Conservation (phyloP, 2,329 filamentous ascomycete species). For the Thelonectria rubi region DNA sequence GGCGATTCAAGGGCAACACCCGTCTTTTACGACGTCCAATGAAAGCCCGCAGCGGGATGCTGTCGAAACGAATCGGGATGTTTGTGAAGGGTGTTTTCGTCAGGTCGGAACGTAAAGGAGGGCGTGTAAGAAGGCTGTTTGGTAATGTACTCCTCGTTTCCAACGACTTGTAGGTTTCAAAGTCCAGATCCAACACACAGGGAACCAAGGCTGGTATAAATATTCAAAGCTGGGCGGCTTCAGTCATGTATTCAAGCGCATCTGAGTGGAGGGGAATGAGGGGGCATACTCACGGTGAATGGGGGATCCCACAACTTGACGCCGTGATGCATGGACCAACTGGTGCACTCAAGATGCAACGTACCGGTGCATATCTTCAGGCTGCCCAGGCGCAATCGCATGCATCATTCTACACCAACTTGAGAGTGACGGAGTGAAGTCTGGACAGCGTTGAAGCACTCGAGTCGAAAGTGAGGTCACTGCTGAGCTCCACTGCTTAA, state of each 20-base stretch:
- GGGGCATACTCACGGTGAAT: conserved; percentile 10
- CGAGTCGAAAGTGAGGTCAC: background rate
- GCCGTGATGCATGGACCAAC: conserved; percentile 9
- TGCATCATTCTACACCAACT: background rate
- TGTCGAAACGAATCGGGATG: background rate
- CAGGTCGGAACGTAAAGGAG: background rate
- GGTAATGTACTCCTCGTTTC: background rate
- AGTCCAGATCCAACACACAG: background rate
- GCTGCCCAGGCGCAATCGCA: background rate
- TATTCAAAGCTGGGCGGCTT: conserved; percentile 11
- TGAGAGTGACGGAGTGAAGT: background rate
- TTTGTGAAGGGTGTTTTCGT: background rate
- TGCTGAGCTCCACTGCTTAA: background rate
- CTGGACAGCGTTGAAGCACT: background rate
- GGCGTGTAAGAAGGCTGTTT: background rate
- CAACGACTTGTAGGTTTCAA: background rate
- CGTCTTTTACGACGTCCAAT: background rate
- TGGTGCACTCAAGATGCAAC: conserved; percentile 13
- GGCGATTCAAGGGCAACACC: conserved; percentile 1
- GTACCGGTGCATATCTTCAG: conserved; percentile 14
- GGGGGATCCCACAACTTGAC: conserved; percentile 2
- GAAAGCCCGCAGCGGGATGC: background rate
- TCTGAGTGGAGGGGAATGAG: conserved; percentile 4
- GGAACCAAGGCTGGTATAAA: conserved; percentile 17
- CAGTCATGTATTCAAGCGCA: conserved; percentile 14